phyloP scores from a whole-genome alignment of 306 rosid genomes.

The Prunus kanzakura region DNA sequence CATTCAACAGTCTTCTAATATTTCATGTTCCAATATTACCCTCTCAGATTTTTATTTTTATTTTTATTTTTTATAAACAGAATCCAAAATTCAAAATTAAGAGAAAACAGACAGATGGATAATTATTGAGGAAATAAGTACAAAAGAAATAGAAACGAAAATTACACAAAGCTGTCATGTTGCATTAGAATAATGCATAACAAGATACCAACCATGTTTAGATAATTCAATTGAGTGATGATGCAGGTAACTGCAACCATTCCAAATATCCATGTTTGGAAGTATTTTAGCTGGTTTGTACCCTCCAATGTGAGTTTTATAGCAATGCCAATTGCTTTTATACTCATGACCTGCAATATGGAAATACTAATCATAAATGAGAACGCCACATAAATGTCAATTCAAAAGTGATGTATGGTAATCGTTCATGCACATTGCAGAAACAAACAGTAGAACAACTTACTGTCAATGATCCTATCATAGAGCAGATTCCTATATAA shows the following conservation, averaged over 20 bases:
- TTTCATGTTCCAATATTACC: background rate
- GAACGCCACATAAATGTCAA: background rate
- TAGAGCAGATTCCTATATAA: slow-evolving; percentile 73
- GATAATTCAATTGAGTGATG: slow-evolving; percentile 69
- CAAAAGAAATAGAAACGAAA: background rate
- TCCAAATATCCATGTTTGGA: slow-evolving; percentile 80
- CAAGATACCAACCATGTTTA: slow-evolving; percentile 64
- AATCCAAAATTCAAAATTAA: background rate
- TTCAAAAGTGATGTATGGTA: background rate
- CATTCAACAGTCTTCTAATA: background rate
- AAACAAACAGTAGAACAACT: slow-evolving; percentile 18
- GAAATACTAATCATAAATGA: slow-evolving; percentile 10
- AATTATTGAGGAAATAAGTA: background rate
- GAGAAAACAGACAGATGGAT: background rate
- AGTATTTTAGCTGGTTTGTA: slow-evolving; percentile 56
- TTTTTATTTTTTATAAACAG: background rate
- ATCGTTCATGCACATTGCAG: background rate
- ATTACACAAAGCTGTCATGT: background rate
- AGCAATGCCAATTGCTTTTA: slow-evolving; percentile 85
- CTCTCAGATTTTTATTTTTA: background rate
- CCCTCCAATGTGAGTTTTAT: slow-evolving; percentile 85
- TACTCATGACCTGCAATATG: slow-evolving; percentile 74
- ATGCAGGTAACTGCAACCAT: slow-evolving; percentile 72
- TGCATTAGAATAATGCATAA: background rate
- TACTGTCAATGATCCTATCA: slow-evolving; percentile 83